A percentile compares a stretch with the other conserved stretches of the same genome.
phyloP scores from a whole-genome alignment of 331 rosid species.

The Telfairia occidentalis region DNA sequence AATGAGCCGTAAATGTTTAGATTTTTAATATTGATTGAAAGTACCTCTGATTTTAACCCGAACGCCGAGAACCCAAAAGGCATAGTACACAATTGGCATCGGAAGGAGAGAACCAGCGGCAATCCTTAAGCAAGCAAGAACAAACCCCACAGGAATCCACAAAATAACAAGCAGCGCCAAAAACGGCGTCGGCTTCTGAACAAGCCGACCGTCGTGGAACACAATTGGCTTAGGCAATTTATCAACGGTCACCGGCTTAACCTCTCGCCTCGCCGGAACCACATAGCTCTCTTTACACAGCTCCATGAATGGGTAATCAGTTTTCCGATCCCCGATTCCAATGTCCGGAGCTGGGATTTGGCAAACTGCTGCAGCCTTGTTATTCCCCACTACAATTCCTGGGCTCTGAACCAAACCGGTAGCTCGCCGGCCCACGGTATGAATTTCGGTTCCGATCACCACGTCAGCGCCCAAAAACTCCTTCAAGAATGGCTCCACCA shows the following conservation, averaged over 20 bases:
- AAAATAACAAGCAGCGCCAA: conserved; percentile 41
- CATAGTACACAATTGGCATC: conserved; percentile 50
- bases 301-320: conserved; percentile 65
- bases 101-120: conserved; percentile 59
- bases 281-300: conserved; percentile 55
- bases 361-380: conserved; percentile 48
- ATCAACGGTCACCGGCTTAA: conserved; percentile 30
- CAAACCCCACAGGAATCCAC: conserved; percentile 64
- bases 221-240: conserved; percentile 69
- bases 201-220: conserved; percentile 72
- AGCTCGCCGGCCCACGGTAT: conserved; percentile 36
- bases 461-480: conserved; percentile 55
- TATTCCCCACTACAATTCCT: conserved; percentile 57
- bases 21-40: background rate
- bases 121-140: conserved; percentile 51
- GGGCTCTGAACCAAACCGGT: conserved; percentile 44
- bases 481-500: conserved; percentile 69
- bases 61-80: conserved; percentile 57
- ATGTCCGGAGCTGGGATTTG: conserved; percentile 34
- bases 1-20: no score
- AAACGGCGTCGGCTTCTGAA: conserved; percentile 58
- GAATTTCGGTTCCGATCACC: conserved; percentile 53
- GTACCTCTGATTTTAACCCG: conserved; percentile 36
- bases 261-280: conserved; percentile 28
- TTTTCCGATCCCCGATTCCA: conserved; percentile 62